Evolutionary conservation across 345 rosid species (phyloP), one percentile per base, ranked within the genome.

Genomic region (Psidium friedrichsthalianum): DNA sequence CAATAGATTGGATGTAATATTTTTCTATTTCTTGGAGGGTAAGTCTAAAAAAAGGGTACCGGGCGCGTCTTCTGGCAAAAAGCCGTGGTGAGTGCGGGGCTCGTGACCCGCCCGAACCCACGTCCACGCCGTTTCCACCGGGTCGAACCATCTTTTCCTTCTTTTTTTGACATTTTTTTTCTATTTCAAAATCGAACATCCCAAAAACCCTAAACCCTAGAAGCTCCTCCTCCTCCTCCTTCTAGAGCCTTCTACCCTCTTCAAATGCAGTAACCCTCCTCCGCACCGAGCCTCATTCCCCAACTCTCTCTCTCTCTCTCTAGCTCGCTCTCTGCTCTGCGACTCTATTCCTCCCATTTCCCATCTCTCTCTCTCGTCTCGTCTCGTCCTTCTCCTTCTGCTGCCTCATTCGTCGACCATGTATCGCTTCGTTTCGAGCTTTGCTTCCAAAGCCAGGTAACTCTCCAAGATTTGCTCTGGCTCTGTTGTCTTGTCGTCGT

Each of bases 361-460:
- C 22, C 74, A 15, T 18, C 24, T 69, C 59, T 56, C 12, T 24
- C 22, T 32, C 78, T 36, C 36, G 36, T 36, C 36, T 36, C 12
- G 27, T 24, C 22, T 32, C 44, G 44, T 36, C 78, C 42, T 21
- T 6, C 78, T 69, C 10, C 78, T 36, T 69, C 44, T 32, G 20
- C 47, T 32, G 24, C 78, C 21, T 52, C 6, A 52, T 52, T 52
- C 51, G 25, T 52, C 51, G 24, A 85, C 58, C 83, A 94, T 94
- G 98, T 90, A 94, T 85, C 96, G 98, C 51, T 90, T 91, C 82
- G 95, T 92, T 86, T 89, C 98, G 47, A 88, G 88, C 84, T 92
- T 95, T 88, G 94, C 93, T 82, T 90, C 93, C 83, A 95, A 93
- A 88, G 92, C 95, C 49, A 90, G 96, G 97, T 93, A 85, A 42